Evolutionary conservation across 306 rosid genomes (phyloP), one percentile per base, ranked within the genome.

Genomic region (Sicyos edulis): DNA sequence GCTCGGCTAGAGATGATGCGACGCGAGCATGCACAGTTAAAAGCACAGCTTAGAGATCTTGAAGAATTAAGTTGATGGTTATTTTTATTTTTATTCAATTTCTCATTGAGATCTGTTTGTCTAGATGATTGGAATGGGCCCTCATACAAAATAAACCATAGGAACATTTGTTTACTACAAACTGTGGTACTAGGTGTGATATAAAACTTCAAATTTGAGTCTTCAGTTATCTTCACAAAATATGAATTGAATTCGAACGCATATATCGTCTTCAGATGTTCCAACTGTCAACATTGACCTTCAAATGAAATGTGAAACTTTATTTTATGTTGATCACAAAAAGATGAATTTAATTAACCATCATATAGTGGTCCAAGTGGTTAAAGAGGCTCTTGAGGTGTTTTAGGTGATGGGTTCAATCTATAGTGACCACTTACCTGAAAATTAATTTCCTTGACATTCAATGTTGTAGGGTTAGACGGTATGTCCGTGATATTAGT

Each of bases 1-100:
- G 80, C 86, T 65, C 87, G 91, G 75, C 87, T 95, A 13, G 99
- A 89, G 84, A 87, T 89, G 79, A 86, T 95, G 97, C 85, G 78
- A 20, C 79, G 75, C 55, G 97, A 91, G 75, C 89, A 89, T 65
- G 72, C 85, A 11, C 85, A 87, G 62, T 78, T 95, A 59, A 95
- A 88, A 82, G 77, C 81, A 70, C 91, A 91, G 69, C 85, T 95
- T 53, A 78, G 81, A 26, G 91, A 89, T 62, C 71, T 95, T 3
- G 86, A 86, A 82, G 84, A 54, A 52, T 74, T 45, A 21, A 53
- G 47, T 24, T 79, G 8, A 53, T 20, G 37, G 73, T 64, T 58
- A 24, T 12, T n/a, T 70, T 26, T 26, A 26, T n/a, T 0, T 24
- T 70, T 71, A 10, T 67, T 47, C 50, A 34, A 20, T 67, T 47